A percentile compares a stretch with the other conserved stretches of the same genome.
phyloP scores from a whole-genome alignment of 208 protist genomes.

The Crithidia acanthocephali region DNA sequence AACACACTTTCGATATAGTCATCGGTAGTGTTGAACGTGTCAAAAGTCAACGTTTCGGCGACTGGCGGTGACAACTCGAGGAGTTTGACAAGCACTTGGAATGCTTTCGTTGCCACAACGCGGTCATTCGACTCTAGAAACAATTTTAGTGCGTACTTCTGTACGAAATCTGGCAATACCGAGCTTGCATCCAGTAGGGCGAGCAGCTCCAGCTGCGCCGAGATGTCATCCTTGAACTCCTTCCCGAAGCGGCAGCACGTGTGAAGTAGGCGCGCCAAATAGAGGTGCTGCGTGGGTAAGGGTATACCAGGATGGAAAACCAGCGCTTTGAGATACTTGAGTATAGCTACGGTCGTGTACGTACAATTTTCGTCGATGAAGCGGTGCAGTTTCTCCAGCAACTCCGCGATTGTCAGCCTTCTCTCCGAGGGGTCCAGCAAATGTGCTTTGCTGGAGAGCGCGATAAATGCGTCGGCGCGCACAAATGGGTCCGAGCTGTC shows the following conservation, averaged over 20 bases:
- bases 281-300: neutral
- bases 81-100: conserved; percentile 6
- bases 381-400: conserved; percentile 19
- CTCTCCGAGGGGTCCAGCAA: conserved; percentile 11
- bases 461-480: conserved; percentile 26
- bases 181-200: neutral
- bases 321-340: conserved; percentile 17
- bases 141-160: conserved; percentile 5
- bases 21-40: neutral
- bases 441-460: conserved; percentile 5
- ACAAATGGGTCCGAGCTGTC: conserved; percentile 30
- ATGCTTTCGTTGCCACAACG: conserved; percentile 10
- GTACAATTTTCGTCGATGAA: conserved; percentile 24
- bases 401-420: conserved; percentile 7
- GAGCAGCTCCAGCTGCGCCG: conserved; percentile 26
- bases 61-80: neutral
- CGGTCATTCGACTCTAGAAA: conserved; percentile 24
- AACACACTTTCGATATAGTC: neutral
- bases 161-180: neutral
- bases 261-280: conserved; percentile 21
- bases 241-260: conserved; percentile 25
- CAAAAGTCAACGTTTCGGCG: neutral
- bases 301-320: conserved; percentile 12
- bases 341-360: conserved; percentile 21
- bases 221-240: conserved; percentile 11